These are phyloP conservation scores for Boletus pseudo-olivaceus DNA, from an alignment of 768 basidiomycete species.

Conservation along the genomic window DNA sequence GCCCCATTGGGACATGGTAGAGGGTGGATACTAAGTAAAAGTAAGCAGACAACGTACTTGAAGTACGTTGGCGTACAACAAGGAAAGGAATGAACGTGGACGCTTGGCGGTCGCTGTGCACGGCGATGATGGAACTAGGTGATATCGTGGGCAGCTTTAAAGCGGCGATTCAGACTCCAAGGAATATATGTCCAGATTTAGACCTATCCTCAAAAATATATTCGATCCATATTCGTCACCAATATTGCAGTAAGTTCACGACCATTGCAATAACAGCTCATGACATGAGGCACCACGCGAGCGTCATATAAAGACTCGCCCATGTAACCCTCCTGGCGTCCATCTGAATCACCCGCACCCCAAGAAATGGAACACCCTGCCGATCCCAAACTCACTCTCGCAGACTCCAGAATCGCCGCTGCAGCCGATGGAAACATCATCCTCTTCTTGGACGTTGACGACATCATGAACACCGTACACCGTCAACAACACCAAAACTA, in stretches of 20 bases:
- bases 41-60: neutral
- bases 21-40: neutral
- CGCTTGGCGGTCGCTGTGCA: neutral
- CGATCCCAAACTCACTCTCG: too few relatives aligned
- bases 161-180: conserved; percentile 9
- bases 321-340: too few relatives aligned
- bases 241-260: too few relatives aligned
- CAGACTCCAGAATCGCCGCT: too few relatives aligned
- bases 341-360: too few relatives aligned
- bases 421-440: too few relatives aligned
- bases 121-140: neutral
- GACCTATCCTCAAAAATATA: conserved; percentile 4
- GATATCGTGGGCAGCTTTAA: conserved; percentile 14
- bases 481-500: neutral
- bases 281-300: too few relatives aligned
- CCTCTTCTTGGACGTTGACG: neutral
- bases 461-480: neutral
- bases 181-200: conserved; percentile 2
- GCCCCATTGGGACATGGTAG: conserved; percentile 74
- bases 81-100: neutral
- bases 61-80: neutral
- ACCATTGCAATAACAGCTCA: too few relatives aligned
- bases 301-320: too few relatives aligned
- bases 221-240: too few relatives aligned
- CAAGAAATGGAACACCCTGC: too few relatives aligned